Base-by-base conservation (phyloP, 2,329 filamentous ascomycete species). In the Fusarium papillatum region DNA sequence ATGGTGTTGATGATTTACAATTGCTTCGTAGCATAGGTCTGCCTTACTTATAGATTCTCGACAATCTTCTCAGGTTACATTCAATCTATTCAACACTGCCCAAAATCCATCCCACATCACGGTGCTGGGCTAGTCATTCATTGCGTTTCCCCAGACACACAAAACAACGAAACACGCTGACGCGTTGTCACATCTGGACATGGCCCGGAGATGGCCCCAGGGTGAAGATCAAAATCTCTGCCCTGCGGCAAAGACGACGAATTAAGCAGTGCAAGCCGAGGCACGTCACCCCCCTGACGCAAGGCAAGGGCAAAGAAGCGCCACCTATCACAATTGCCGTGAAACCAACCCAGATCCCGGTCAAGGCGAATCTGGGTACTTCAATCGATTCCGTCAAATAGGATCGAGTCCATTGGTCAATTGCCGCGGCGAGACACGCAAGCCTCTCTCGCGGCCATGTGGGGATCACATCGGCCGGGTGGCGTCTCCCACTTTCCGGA, bases 181-280 rank as follows among this genome's bases (percentile, higher is more conserved):
- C 57, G 57, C 36, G 57, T 60, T 60, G 22, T 22, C 36, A 13
- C n/a, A 38, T 24, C 24, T 16, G 31, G 34, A n/a, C 36, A 39
- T n/a, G 16, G 22, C 36, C 22, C 57, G 22, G 57, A 39, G 57
- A 60, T 38, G n/a, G 10, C 57, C 34, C 57, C 34, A 26, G 22
- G 57, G 57, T 36, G 36, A n/a, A 57, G 53, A 57, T 57, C 53
- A 57, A 57, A 57, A 57, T 57, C 53, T 55, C 50, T 55, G 50
- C 53, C 53, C 29, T 57, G 22, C 57, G 57, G 22, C 57, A 36
- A 60, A 14, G n/a, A 29, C 22, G 57, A 60, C 34, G 16, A 39
- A 60, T 60, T 41, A 24, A 60, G 57, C 57, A 39, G 57, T 57
- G 53, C 29, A 57, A 57, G 53, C 53, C 53, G 53, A 57, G 48